Conservation (phyloP, 306 rosid genomes). For the Sechiopsis laciniata region DNA sequence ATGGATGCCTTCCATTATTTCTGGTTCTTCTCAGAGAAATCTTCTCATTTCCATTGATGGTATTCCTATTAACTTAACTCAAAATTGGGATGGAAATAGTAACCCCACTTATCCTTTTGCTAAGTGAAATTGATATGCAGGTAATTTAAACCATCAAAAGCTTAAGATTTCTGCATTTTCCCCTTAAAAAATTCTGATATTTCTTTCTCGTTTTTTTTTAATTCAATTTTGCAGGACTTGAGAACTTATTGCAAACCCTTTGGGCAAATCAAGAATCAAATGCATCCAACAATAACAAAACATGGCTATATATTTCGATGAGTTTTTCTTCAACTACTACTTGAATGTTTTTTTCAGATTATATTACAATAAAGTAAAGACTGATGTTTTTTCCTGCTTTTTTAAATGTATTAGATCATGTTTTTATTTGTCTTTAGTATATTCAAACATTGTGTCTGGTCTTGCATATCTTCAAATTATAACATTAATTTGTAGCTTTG, state of each 20-base stretch:
- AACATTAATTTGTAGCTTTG: too few species aligned
- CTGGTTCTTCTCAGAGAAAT: constrained; percentile 18
- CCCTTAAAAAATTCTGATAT: not conserved
- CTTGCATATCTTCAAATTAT: not conserved
- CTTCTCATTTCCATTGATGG: constrained; percentile 35
- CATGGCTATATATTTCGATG: not conserved
- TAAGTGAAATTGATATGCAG: constrained; percentile 7
- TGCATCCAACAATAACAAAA: constrained; percentile 1
- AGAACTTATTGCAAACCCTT: constrained; percentile 3
- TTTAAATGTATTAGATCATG: not conserved
- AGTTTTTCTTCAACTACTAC: constrained; percentile 6
- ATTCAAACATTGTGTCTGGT: not conserved
- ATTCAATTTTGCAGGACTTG: not conserved
- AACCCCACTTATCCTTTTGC: not conserved
- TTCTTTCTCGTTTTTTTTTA: not conserved
- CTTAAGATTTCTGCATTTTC: not conserved
- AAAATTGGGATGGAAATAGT: constrained; percentile 52
- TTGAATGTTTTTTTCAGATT: not conserved
- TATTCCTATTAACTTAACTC: constrained; percentile 43
- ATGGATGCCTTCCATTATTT: constrained; percentile 10
- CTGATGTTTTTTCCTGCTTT: constrained; percentile 14
- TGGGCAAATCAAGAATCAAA: not conserved
- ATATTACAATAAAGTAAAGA: constrained; percentile 6
- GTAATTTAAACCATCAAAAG: not conserved
- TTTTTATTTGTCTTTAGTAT: not conserved